Percentiles rank a stretch among this genome's conserved stretches.
Evolutionary conservation across 257 asterid genomes (phyloP).

Genomic region (Primulina huaijiensis): DNA sequence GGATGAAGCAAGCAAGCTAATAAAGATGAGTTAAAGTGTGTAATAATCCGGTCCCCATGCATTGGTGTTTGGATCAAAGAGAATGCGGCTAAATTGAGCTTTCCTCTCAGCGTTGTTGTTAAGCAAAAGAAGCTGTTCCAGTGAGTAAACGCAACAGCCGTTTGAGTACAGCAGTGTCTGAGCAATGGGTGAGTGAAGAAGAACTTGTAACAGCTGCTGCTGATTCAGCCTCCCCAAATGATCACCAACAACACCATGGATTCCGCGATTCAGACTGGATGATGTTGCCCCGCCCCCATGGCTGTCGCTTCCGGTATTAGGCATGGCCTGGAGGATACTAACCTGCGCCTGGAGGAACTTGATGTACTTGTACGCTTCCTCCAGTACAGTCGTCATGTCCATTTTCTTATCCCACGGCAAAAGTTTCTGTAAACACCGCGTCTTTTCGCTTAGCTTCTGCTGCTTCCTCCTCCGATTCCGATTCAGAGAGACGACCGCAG

Average conservation of each 20-base stretch:
- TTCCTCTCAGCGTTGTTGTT: constrained; percentile 35
- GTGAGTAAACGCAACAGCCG: constrained; percentile 61
- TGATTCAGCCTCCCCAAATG: constrained; percentile 45
- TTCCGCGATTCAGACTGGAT: background rate
- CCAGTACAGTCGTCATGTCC: constrained; percentile 71
- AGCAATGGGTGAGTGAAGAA: constrained; percentile 60
- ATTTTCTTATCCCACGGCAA: constrained; percentile 57
- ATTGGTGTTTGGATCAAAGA: constrained; percentile 25
- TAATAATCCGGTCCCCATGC: constrained; percentile 3
- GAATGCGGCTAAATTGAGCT: constrained; percentile 21
- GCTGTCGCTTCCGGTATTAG: constrained; percentile 25
- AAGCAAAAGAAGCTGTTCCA: constrained; percentile 49
- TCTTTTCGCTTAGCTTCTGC: constrained; percentile 52
- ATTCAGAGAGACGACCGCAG: constrained; percentile 13
- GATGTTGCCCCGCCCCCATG: background rate
- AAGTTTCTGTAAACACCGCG: constrained; percentile 44
- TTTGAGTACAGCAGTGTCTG: constrained; percentile 51
- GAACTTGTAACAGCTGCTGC: constrained; percentile 65
- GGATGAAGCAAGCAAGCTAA: background rate
- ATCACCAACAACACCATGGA: constrained; percentile 14
- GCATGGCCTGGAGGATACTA: constrained; percentile 62
- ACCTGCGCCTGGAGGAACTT: constrained; percentile 73
- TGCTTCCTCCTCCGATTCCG: constrained; percentile 26
- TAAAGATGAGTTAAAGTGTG: background rate
- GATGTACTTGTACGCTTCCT: constrained; percentile 74